Base-by-base conservation (phyloP, 768 basidiomycete species). In the Baorangia bicolor region DNA sequence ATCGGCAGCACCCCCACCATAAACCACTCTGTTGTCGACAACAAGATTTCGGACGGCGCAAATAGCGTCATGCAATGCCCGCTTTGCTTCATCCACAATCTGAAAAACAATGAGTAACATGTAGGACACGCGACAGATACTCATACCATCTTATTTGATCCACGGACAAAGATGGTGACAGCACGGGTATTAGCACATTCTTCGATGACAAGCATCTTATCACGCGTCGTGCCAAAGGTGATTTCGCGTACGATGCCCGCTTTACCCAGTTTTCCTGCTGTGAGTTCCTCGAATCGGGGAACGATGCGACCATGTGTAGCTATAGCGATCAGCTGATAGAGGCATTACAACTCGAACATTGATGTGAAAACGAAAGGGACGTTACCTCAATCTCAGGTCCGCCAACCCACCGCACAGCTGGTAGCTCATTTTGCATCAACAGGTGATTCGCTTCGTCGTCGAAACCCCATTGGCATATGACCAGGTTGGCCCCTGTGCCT, bases 391-490 rank as follows among this genome's bases (percentile, higher is more conserved):
- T 99, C 72, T 99, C 97, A 4, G 97, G 97, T 23, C 97, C 97
- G 57, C 97, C 97, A 53, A 99, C 97, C 97, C 97, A 98, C 69
- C 97, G 83, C 30, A 98, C 96, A 28, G 97, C 92, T 40, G 97
- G 97, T 34, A 99, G 79, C 14, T 95, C 92, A 64, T 98, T 98
- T 78, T 97, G 94, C 92, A 98, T 94, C 60, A 99, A 74, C 64
- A 98, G 62, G 70, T 98, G 97, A 69, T 99, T 99, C 41, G 97
- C 97, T 75, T 99, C 97, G 67, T 99, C 97, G 69, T 99, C 97
- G 69, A 99, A 99, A 57, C 97, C 97, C 97, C 97, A 99, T 70
- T 99, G 97, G 74, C 97, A 99, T 64, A 99, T 98, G 61, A 99
- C 97, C 56, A 99, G 75, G 74, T 99, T 99, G 14, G 97, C 96